Conservation (phyloP, 495 filamentous ascomycete species). For the Aspergillus heteromorphus region DNA sequence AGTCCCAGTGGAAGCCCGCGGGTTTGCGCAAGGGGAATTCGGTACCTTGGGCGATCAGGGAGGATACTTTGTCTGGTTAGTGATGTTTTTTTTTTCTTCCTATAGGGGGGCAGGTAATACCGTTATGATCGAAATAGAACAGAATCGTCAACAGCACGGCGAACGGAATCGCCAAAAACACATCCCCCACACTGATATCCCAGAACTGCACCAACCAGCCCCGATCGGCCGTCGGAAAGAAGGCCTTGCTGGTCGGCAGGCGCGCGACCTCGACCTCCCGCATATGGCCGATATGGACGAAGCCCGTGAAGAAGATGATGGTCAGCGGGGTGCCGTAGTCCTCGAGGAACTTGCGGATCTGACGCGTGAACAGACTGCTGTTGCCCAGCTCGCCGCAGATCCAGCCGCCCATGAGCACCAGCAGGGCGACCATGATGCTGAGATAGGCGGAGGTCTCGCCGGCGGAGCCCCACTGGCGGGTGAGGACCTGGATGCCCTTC, state of each 20-base stretch:
- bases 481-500: conserved; percentile 76
- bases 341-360: conserved; percentile 70
- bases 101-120: no score
- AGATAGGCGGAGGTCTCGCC: conserved; percentile 65
- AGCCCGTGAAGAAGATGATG: conserved; percentile 83
- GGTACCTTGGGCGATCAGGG: conserved; percentile 85
- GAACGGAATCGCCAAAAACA: conserved; percentile 88
- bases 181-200: conserved; percentile 66
- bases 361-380: conserved; percentile 64
- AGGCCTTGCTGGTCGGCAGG: conserved; percentile 68
- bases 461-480: conserved; percentile 50
- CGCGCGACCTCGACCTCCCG: conserved; percentile 54
- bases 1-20: conserved; percentile 93
- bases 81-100: no score
- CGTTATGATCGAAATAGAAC: conserved; percentile 93
- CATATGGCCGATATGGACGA: conserved; percentile 81
- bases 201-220: conserved; percentile 86
- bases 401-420: conserved; percentile 69
- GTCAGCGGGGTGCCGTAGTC: conserved; percentile 82
- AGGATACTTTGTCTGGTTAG: conserved; percentile 55
- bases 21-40: conserved; percentile 90
- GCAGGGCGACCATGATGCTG: conserved; percentile 64
- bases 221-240: conserved; percentile 74
- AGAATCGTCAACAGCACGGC: conserved; percentile 79
- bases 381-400: conserved; percentile 63